These are phyloP conservation scores for Penicillium nucicola DNA, from an alignment of 495 filamentous ascomycete species.

Conservation along the genomic window DNA sequence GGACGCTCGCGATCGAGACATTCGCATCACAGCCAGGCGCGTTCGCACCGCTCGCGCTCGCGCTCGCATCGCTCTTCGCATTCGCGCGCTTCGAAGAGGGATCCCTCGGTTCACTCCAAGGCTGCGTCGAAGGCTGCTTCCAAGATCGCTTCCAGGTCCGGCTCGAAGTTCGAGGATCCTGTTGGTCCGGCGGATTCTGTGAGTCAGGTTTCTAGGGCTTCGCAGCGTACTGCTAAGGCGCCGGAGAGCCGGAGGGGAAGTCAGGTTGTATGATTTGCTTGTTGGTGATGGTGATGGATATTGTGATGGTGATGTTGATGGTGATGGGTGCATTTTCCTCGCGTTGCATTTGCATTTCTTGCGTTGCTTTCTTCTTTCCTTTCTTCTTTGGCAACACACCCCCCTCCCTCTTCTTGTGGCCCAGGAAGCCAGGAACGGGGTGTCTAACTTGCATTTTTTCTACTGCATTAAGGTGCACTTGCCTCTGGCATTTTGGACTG, in stretches of 20 bases:
- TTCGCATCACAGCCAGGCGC: neutral
- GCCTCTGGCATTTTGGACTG: too few species aligned
- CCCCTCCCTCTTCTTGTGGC: too few species aligned
- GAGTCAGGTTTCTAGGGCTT: conserved; percentile 53
- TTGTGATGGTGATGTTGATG: neutral
- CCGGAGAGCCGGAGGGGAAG: conserved; percentile 31
- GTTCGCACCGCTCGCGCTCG: conserved; percentile 11
- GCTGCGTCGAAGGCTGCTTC: too few species aligned
- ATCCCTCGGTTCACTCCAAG: too few species aligned
- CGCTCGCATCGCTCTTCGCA: conserved; percentile 30
- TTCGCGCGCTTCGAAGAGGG: conserved; percentile 30
- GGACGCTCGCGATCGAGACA: conserved; percentile 7
- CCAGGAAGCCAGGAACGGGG: too few species aligned
- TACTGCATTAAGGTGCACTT: too few species aligned
- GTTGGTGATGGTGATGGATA: too few species aligned
- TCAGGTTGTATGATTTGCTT: conserved; percentile 22
- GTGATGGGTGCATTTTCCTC: neutral
- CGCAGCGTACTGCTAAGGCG: conserved; percentile 39
- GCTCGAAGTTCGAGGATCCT: conserved; percentile 35
- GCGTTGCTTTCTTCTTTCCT: conserved; percentile 3
- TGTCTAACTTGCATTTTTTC: too few species aligned
- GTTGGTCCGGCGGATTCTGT: conserved; percentile 65
- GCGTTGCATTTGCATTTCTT: neutral
- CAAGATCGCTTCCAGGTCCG: conserved; percentile 10
- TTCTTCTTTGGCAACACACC: neutral